Conservation (phyloP, 75 land plant species). For the Sequoia sempervirens region DNA sequence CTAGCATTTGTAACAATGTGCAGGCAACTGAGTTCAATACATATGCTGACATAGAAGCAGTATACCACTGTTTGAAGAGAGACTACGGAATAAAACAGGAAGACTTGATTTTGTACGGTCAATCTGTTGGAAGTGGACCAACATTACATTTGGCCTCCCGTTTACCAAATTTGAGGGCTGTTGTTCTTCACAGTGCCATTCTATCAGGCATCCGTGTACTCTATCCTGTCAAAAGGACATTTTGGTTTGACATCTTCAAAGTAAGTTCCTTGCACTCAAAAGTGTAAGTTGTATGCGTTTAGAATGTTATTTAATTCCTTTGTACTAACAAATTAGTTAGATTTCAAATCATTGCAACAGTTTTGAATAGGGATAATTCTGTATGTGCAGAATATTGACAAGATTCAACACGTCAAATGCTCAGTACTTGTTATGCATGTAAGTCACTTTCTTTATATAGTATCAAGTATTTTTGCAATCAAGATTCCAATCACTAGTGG, state of each 20-base stretch:
- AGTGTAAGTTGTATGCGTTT: not conserved
- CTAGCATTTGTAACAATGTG: not conserved
- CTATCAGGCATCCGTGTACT: slow-evolving; percentile 86
- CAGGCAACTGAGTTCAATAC: slow-evolving; percentile 14
- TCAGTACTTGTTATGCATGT: slow-evolving; percentile 94
- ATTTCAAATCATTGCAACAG: not conserved
- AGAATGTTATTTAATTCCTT: not conserved
- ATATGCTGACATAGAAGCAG: slow-evolving; percentile 78
- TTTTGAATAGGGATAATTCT: not conserved
- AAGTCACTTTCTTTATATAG: slow-evolving; percentile 23
- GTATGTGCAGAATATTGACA: slow-evolving; percentile 82
- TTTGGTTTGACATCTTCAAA: slow-evolving; percentile 90
- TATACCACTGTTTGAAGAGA: slow-evolving; percentile 71
- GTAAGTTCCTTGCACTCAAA: slow-evolving; percentile 24
- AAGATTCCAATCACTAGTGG: not conserved
- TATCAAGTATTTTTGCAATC: not conserved
- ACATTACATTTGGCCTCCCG: slow-evolving; percentile 80
- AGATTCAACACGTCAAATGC: slow-evolving; percentile 69
- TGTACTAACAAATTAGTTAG: not conserved
- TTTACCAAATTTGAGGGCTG: slow-evolving; percentile 56
- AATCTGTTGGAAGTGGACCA: slow-evolving; percentile 96
- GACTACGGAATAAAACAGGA: slow-evolving; percentile 77
- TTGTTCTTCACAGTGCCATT: slow-evolving; percentile 92
- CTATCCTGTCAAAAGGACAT: slow-evolving; percentile 87
- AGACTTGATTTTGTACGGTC: slow-evolving; percentile 87